Base-by-base conservation (phyloP, 1,139 yeast species). In the Hyphopichia pseudoburtonii region DNA sequence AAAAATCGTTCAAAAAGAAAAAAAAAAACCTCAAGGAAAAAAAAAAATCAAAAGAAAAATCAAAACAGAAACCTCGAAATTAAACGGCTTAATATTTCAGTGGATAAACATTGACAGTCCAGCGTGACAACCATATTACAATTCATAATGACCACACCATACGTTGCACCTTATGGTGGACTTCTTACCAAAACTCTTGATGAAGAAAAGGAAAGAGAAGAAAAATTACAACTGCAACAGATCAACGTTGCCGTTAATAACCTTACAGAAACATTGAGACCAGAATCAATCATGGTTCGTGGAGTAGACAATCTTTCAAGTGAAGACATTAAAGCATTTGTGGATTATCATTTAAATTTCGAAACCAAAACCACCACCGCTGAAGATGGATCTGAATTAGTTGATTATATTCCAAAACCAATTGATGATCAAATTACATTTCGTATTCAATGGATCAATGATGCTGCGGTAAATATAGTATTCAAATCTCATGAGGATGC, bases 251-350 rank as follows among this genome's bases (percentile, higher is more conserved):
- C 39, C 2, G 56, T 60, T 26, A 56, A 66, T 36, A 65, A 67
- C n/a, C 43, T 45, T 31, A 45, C 59, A 7, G 63, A 65, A 43
- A 51, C 48, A 2, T 37, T 62, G 19, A 47, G 80, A 35, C 76
- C 78, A 8, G 80, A 77, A 34, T 76, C 85, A 0, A 46, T 85
- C 18, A 68, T 64, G 39, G 44, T 85, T 3, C 56, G 64, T 35
- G 94, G 94, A 15, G 92, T 85, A 2, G 88, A 85, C 45, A 78
- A 73, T 36, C 64, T 85, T 43, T 76, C 85, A 29, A 82, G 88
- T 2, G 70, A 74, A 32, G 85, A 82, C 39, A 76, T 85, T 43
- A 78, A 80, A 51, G 59, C 69, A 14, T 84, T 71, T 50, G 58
- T 82, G 14, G 77, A 76, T 37, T 60, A 64, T 39, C 73, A 76